Evolutionary conservation across 306 rosid species (phyloP).

Genomic region (Cicer arietinum): DNA sequence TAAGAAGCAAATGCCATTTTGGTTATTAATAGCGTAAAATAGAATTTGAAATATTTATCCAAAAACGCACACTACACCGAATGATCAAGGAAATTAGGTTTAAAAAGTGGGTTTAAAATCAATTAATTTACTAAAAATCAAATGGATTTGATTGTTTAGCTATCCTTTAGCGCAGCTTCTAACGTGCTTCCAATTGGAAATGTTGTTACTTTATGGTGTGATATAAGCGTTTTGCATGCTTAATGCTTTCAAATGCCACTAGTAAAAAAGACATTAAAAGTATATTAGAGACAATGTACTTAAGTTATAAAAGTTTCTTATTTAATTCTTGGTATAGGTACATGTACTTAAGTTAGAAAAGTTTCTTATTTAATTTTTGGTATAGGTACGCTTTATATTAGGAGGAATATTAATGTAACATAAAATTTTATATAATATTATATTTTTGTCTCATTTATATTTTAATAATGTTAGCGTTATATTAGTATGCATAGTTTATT

Average conservation of each 20-base stretch:
- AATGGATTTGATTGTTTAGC: neutral
- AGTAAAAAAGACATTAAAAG: neutral
- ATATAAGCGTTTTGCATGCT: neutral
- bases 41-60: neutral
- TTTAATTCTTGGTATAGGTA: no score
- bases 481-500: no score
- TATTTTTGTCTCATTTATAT: no score
- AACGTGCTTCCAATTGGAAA: constrained; percentile 24
- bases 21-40: neutral
- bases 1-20: constrained; percentile 36
- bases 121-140: neutral
- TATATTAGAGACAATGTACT: neutral
- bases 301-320: neutral
- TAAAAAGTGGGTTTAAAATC: neutral
- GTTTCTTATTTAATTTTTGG: no score
- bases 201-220: neutral
- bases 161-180: constrained; percentile 15
- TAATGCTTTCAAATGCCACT: constrained; percentile 13
- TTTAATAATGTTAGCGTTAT: no score
- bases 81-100: neutral
- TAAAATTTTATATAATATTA: no score
- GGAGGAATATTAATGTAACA: no score
- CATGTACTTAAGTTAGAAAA: neutral
- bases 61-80: constrained; percentile 15
- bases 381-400: no score